phyloP scores from a whole-genome alignment of 2,329 filamentous ascomycete species.

The Pezicula radicicola region DNA sequence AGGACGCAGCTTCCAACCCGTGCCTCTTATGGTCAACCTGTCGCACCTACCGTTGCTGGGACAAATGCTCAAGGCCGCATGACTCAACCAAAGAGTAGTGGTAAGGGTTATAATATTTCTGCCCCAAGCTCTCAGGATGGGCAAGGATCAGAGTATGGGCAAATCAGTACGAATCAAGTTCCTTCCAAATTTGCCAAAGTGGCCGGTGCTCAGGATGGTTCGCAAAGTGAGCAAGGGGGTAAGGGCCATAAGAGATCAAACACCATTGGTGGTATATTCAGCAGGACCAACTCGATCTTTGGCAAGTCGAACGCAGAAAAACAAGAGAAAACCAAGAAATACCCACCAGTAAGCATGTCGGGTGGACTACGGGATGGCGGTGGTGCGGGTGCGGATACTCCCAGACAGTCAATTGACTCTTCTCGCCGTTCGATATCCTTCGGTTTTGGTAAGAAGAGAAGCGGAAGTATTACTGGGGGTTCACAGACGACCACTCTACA shows the following conservation, averaged over 20 bases:
- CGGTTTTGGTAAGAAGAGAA: slow-evolving; percentile 67
- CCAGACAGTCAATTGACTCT: slow-evolving; percentile 68
- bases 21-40: slow-evolving; percentile 83
- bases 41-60: slow-evolving; percentile 79
- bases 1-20: slow-evolving; percentile 63
- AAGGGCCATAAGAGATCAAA: slow-evolving; percentile 63
- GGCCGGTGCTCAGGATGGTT: slow-evolving; percentile 50
- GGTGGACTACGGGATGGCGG: slow-evolving; percentile 56
- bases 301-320: slow-evolving; percentile 50
- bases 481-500: slow-evolving; percentile 43
- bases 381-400: slow-evolving; percentile 28
- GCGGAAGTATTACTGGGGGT: slow-evolving; percentile 56
- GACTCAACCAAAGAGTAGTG: slow-evolving; percentile 63
- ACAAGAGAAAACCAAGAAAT: slow-evolving; percentile 61
- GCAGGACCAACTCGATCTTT: slow-evolving; percentile 78
- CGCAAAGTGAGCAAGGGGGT: slow-evolving; percentile 34
- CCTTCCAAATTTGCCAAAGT: slow-evolving; percentile 57
- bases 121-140: slow-evolving; percentile 54
- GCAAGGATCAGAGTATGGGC: slow-evolving; percentile 51
- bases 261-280: slow-evolving; percentile 80
- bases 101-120: slow-evolving; percentile 70
- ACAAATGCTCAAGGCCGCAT: slow-evolving; percentile 89
- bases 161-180: slow-evolving; percentile 52
- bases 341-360: slow-evolving; percentile 91
- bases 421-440: slow-evolving; percentile 68